Conservation (phyloP, 202 grass and related monocot genomes). For the Hordeum pubiflorum region DNA sequence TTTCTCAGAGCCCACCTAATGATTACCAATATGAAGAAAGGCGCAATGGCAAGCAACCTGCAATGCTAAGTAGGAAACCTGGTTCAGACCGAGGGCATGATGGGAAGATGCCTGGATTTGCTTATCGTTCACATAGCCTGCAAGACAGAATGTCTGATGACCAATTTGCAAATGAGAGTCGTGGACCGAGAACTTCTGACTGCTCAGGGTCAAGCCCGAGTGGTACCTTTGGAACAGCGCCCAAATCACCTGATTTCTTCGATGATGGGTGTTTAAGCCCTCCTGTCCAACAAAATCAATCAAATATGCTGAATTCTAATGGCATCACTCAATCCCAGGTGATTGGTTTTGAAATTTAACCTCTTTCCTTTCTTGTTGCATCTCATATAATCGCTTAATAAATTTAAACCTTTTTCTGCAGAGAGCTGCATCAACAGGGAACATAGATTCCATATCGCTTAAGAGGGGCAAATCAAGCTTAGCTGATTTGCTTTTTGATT, state of each 20-base stretch:
- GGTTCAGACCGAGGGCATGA: constrained; percentile 65
- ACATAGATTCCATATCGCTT: constrained; percentile 28
- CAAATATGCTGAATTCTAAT: constrained; percentile 22
- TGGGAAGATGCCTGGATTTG: constrained; percentile 61
- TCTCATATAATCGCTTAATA: constrained; percentile 8
- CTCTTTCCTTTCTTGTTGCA: not conserved
- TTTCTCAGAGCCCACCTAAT: constrained; percentile 86
- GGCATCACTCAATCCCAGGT: constrained; percentile 38
- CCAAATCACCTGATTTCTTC: constrained; percentile 52
- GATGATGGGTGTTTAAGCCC: constrained; percentile 38
- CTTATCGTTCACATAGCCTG: constrained; percentile 47
- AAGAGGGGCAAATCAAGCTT: constrained; percentile 53
- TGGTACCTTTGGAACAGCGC: constrained; percentile 29
- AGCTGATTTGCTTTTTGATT: constrained; percentile 36
- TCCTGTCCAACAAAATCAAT: constrained; percentile 26
- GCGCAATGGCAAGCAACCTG: constrained; percentile 47
- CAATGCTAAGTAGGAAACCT: constrained; percentile 71
- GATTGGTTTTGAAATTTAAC: constrained; percentile 7
- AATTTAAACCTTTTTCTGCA: constrained; percentile 27
- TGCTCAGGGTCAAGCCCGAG: constrained; percentile 49
- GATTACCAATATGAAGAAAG: constrained; percentile 84
- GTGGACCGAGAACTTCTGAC: constrained; percentile 44
- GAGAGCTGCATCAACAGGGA: constrained; percentile 43
- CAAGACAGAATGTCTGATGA: constrained; percentile 52
- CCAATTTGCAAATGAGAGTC: constrained; percentile 51